Percentiles rank a stretch among this genome's conserved stretches.
Conservation (phyloP, 257 asterid genomes). For the Primulina huaijiensis region DNA sequence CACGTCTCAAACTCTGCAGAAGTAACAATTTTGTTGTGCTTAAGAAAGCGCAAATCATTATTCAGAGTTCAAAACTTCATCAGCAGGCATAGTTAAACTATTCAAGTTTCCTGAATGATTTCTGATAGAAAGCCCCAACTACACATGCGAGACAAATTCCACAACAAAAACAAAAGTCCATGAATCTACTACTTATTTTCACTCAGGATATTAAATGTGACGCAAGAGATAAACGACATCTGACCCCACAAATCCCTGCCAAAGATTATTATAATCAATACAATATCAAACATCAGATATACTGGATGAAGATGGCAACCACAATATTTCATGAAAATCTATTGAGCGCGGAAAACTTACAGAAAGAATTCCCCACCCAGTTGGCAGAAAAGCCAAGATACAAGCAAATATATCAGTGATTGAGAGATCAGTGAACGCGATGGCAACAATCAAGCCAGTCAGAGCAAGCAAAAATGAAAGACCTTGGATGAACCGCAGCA, state of each 20-base stretch:
- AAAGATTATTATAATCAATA: no score
- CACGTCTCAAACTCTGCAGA: no score
- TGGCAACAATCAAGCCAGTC: constrained; percentile 74
- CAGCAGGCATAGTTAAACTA: no score
- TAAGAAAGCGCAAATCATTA: no score
- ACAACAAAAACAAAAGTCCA: no score
- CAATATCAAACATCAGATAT: neutral
- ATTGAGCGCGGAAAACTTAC: constrained; percentile 42
- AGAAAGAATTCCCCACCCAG: constrained; percentile 99
- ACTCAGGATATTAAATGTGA: no score
- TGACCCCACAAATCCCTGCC: no score
- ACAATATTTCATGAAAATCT: neutral
- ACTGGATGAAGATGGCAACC: neutral
- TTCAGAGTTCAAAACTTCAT: no score
- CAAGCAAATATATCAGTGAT: constrained; percentile 77
- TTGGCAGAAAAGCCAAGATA: constrained; percentile 91
- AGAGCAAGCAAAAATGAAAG: constrained; percentile 69
- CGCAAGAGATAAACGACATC: no score
- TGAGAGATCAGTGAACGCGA: constrained; percentile 54
- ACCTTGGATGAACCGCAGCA: constrained; percentile 91
- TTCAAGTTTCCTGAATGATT: neutral
- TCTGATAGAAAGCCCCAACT: neutral
- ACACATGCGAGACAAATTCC: neutral
- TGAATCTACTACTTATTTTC: no score
- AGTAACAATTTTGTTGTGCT: no score